Conservation (phyloP, 1,284 basidiomycete species). For the Grifola frondosa region DNA sequence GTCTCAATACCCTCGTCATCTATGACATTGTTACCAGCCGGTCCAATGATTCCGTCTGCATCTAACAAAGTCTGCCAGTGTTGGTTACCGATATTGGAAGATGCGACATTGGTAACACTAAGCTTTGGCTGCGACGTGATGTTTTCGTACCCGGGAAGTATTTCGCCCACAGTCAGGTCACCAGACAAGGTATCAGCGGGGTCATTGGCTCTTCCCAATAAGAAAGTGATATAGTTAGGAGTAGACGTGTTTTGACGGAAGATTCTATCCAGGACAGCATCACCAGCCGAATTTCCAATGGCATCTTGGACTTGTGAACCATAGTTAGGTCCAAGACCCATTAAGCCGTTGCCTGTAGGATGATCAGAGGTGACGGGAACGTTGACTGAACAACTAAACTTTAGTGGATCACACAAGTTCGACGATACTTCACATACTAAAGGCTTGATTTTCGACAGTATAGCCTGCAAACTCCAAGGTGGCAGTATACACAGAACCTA, state of each 20-base stretch:
- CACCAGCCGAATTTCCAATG: slow-evolving; percentile 29
- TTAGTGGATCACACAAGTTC: not conserved
- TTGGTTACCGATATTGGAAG: slow-evolving; percentile 21
- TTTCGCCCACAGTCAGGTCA: slow-evolving; percentile 36
- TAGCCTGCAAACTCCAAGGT: slow-evolving; percentile 52
- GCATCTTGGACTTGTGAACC: slow-evolving; percentile 29
- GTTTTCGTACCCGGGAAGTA: slow-evolving; percentile 29
- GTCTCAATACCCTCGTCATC: slow-evolving; percentile 41
- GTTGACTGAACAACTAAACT: slow-evolving; percentile 20
- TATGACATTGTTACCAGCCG: slow-evolving; percentile 31
- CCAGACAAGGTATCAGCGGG: slow-evolving; percentile 27
- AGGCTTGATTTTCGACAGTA: slow-evolving; percentile 54
- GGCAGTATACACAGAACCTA: slow-evolving; percentile 52
- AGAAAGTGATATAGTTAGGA: slow-evolving; percentile 52
- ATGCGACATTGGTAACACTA: slow-evolving; percentile 25
- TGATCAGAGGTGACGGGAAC: slow-evolving; percentile 17
- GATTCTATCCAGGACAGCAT: slow-evolving; percentile 56
- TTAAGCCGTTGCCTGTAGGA: slow-evolving; percentile 28
- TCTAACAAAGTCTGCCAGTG: slow-evolving; percentile 36
- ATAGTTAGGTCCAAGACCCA: slow-evolving; percentile 38
- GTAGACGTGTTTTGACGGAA: slow-evolving; percentile 53
- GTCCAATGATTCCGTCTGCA: slow-evolving; percentile 29
- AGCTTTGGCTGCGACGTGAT: slow-evolving; percentile 33
- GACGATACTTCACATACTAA: slow-evolving; percentile 45
- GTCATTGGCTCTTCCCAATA: slow-evolving; percentile 29